Evolutionary conservation across 495 filamentous ascomycete species (phyloP).

Genomic region (Xylaria nigripes): DNA sequence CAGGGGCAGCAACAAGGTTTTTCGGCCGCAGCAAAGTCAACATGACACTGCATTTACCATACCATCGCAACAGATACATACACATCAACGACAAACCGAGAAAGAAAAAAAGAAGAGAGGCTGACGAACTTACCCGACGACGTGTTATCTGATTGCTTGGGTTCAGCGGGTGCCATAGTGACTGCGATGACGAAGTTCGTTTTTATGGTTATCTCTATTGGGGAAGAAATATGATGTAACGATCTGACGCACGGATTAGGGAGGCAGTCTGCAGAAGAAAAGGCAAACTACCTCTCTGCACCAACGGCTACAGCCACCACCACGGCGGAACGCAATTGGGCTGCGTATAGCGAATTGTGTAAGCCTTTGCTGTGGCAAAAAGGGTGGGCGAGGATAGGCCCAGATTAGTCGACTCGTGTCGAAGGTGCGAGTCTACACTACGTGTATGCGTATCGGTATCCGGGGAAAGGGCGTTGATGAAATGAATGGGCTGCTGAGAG

Average conservation of each 20-base stretch:
- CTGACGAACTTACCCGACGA: conserved; percentile 23
- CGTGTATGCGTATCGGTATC: conserved; percentile 2
- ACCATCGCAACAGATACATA: conserved; percentile 4
- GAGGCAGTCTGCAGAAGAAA: conserved; percentile 25
- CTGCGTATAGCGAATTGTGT: not conserved
- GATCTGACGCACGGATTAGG: conserved; percentile 27
- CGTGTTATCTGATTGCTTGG: conserved; percentile 27
- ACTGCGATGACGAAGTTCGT: conserved; percentile 29
- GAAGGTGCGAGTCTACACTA: not conserved
- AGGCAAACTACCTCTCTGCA: conserved; percentile 25
- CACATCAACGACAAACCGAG: not conserved
- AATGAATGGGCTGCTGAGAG: conserved; percentile 23
- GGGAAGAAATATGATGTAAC: conserved; percentile 31
- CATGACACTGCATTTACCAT: conserved; percentile 5
- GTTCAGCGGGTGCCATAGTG: conserved; percentile 27
- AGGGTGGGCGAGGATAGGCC: conserved; percentile 2
- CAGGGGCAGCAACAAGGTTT: not conserved
- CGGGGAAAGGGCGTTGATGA: conserved; percentile 6
- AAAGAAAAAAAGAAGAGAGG: not conserved
- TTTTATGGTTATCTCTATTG: conserved; percentile 19
- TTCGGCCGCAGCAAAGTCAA: not conserved
- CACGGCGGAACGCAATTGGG: not conserved
- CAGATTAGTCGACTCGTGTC: conserved; percentile 5
- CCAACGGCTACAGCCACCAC: conserved; percentile 13
- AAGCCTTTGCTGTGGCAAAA: conserved; percentile 8